phyloP scores from a whole-genome alignment of 169 alveolate genomes.

The Plasmodium relictum region DNA sequence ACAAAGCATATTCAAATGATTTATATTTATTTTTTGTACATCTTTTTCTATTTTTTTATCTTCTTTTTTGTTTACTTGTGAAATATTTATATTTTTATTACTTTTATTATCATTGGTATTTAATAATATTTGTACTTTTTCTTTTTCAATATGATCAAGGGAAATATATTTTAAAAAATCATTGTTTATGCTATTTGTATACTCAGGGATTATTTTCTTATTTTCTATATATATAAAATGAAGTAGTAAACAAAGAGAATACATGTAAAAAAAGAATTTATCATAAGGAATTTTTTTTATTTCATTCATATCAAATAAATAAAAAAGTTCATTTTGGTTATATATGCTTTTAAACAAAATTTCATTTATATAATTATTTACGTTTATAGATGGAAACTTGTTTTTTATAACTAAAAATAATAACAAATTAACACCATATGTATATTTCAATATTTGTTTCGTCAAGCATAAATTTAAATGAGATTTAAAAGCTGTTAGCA shows the following conservation, averaged over 20 bases:
- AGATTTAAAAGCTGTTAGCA: conserved; percentile 11
- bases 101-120: background rate
- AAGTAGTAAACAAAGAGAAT: conserved; percentile 48
- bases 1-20: conserved; percentile 28
- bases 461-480: conserved; percentile 60
- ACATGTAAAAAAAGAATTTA: conserved; percentile 65
- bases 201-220: conserved; percentile 7
- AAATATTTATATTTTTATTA: background rate
- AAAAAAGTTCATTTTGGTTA: conserved; percentile 49
- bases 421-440: conserved; percentile 41
- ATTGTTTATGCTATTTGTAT: conserved; percentile 12
- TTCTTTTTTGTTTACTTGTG: background rate
- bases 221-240: conserved; percentile 22
- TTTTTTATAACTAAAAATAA: conserved; percentile 41
- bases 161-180: conserved; percentile 22
- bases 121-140: background rate
- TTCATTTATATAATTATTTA: conserved; percentile 28
- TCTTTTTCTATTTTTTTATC: background rate
- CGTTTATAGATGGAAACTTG: background rate
- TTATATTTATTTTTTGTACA: background rate
- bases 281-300: conserved; percentile 48
- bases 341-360: conserved; percentile 32
- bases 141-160: conserved; percentile 32
- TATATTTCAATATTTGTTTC: conserved; percentile 43
- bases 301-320: conserved; percentile 40